Evolutionary conservation across 495 filamentous ascomycete species (phyloP), one percentile per base, ranked within the genome.

Genomic region (Tuber magnatum): DNA sequence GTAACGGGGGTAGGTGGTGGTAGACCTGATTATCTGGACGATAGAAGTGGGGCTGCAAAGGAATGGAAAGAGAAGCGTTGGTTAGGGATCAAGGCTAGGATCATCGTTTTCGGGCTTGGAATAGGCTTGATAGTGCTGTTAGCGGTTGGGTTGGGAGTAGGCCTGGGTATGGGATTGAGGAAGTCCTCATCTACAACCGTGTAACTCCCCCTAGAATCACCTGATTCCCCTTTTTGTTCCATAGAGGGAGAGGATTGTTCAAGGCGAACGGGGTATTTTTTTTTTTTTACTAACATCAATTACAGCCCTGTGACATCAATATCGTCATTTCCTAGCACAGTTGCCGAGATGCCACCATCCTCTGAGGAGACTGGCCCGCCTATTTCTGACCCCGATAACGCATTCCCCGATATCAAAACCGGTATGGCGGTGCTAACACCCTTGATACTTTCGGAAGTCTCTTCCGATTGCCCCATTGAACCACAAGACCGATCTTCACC

Each of bases 81-180:
- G 42, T 14, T 81, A 7, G 80, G 80, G 28, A 65, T 80, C n/a
- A 80, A 70, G 40, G n/a, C 71, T 3, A 79, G 48, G 71, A 41
- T 78, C 22, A 43, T 75, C 12, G 24, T 81, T 44, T n/a, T 77
- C 38, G 72, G 72, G 18, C 20, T 73, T 9, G 74, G 70, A 3
- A 70, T 80, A 39, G 77, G 74, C 24, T 46, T 77, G 7, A 39
- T 81, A 9, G 41, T 82, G 24, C 61, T 81, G 22, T 56, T 79
- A 56, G 70, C 77, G 2, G 51, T 82, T 22, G 80, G 80, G n/a
- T 70, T 82, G 70, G 80, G 80, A 51, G 80, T 80, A 39, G 80
- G 80, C 10, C 75, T 82, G 46, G 80, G 80, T 9, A 44, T 82
- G 41, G 80, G 77, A 56, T 68, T 78, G 38, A 71, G 72, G 14